Evolutionary conservation across 345 rosid species (phyloP).

Genomic region (Geranium brycei): DNA sequence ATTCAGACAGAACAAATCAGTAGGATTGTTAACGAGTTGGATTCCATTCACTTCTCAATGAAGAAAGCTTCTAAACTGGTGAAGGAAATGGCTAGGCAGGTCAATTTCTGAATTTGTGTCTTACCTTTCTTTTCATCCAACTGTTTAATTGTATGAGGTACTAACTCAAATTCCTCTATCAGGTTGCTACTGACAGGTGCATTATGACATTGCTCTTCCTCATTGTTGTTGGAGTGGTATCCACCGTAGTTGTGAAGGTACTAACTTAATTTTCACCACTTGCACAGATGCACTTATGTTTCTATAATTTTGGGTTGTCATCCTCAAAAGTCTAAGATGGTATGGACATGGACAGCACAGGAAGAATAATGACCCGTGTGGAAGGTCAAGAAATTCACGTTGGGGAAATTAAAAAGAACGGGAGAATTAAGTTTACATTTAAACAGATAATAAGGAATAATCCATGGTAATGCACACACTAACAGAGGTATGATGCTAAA

Average conservation of each 20-base stretch:
- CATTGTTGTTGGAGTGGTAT: slow-evolving; percentile 51
- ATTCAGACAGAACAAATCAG: slow-evolving; percentile 82
- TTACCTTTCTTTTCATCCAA: slow-evolving; percentile 6
- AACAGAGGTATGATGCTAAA: too few relatives aligned
- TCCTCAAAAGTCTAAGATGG: background rate
- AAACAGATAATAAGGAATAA: too few relatives aligned
- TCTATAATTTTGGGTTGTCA: background rate
- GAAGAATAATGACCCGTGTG: too few relatives aligned
- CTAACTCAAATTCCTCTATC: background rate
- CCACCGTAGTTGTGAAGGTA: slow-evolving; percentile 72
- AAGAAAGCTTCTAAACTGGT: slow-evolving; percentile 68
- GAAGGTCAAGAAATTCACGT: too few relatives aligned
- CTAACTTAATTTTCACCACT: background rate
- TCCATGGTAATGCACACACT: too few relatives aligned
- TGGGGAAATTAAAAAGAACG: too few relatives aligned
- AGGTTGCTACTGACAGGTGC: slow-evolving; percentile 79
- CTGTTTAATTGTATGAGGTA: background rate
- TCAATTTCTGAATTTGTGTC: slow-evolving; percentile 25
- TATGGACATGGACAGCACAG: background rate
- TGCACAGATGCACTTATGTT: too few relatives aligned
- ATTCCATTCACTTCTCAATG: slow-evolving; percentile 69
- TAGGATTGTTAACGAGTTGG: slow-evolving; percentile 73
- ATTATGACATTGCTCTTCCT: slow-evolving; percentile 62
- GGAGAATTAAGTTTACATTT: too few relatives aligned
- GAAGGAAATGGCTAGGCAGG: slow-evolving; percentile 77